Conservation (phyloP, 2,329 filamentous ascomycete genomes). For the Ceratocystis albifundus region DNA sequence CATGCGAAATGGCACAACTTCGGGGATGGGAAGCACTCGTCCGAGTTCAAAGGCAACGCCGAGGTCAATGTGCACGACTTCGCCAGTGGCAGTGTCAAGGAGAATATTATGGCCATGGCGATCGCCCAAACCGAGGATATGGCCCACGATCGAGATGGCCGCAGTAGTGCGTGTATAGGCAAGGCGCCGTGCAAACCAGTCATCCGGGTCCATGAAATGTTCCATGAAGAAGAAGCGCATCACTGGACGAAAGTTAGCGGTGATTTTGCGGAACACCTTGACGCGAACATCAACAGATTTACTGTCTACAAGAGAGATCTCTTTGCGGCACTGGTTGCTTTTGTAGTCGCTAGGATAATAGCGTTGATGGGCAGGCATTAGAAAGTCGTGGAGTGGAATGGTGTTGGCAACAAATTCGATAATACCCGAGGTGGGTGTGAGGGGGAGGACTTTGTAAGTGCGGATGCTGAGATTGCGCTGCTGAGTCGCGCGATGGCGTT, state of each 20-base stretch:
- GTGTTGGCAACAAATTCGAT: slow-evolving; percentile 97
- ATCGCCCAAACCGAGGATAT: slow-evolving; percentile 85
- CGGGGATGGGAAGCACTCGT: slow-evolving; percentile 84
- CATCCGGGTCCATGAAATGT: slow-evolving; percentile 81
- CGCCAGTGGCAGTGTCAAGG: slow-evolving; percentile 76
- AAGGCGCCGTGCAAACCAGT: slow-evolving; percentile 83
- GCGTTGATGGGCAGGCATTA: slow-evolving; percentile 77
- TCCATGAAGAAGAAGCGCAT: slow-evolving; percentile 98
- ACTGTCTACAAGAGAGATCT: slow-evolving; percentile 59
- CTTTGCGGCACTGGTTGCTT: slow-evolving; percentile 61
- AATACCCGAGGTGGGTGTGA: slow-evolving; percentile 73
- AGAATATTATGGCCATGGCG: slow-evolving; percentile 95
- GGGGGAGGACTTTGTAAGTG: slow-evolving; percentile 91
- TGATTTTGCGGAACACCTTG: slow-evolving; percentile 63
- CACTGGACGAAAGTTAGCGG: slow-evolving; percentile 76
- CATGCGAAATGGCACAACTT: slow-evolving; percentile 88
- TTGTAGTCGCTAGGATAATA: slow-evolving; percentile 81
- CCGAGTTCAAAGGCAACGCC: slow-evolving; percentile 96
- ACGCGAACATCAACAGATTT: slow-evolving; percentile 39
- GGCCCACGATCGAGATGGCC: slow-evolving; percentile 87
- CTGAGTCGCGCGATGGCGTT: slow-evolving; percentile 73
- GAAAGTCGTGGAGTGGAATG: slow-evolving; percentile 78
- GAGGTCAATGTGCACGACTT: slow-evolving; percentile 93
- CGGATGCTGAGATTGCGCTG: slow-evolving; percentile 82
- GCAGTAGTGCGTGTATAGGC: slow-evolving; percentile 91